Evolutionary conservation across 2,329 filamentous ascomycete genomes (phyloP), one percentile per base, ranked within the genome.

Genomic region (Decorospora gaudefroyi): DNA sequence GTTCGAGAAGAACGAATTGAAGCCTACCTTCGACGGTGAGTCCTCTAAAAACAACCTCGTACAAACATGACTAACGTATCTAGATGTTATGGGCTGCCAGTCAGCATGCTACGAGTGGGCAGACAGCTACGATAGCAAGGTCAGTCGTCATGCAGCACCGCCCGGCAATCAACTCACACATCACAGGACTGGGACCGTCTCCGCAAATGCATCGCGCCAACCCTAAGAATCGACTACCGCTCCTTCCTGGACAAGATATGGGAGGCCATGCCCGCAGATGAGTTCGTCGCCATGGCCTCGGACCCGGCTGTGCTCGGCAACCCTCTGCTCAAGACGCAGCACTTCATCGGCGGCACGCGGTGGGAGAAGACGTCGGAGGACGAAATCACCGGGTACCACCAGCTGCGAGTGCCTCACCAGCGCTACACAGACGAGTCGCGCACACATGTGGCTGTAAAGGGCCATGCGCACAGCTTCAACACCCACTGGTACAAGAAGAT

Each of bases 161-260:
- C 18, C 13, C 15, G 4, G 5, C 23, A 15, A 29, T 17, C 15
- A 33, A 26, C 44, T 51, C 34, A 49, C 28, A 15, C 38, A 12
- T 26, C 4, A 13, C 42, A 70, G 70, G 80, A 85, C 71, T 85
- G 82, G 81, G 72, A 75, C 10, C 77, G 81, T 37, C 76, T 85
- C 18, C 63, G 73, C 54, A 79, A 77, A 51, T 81, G 78, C 72
- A 83, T 87, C 54, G 83, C 84, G 2, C 83, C 84, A 1, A 83
- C 78, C 1, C 62, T 83, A 10, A 73, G 71, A 77, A 78, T 90
- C 59, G 87, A 90, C 75, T 90, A 90, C 78, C 75, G 67, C 52
- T 82, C 67, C 10, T 76, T 81, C 59, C 70, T 81, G 49, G 70
- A 75, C 69, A 78, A 80, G 66, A 62, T 77, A 38, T 81, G 79